Percentiles rank a stretch among this genome's conserved stretches.
Conservation (phyloP, 495 filamentous ascomycete genomes). For the Trichocladium antarcticum region DNA sequence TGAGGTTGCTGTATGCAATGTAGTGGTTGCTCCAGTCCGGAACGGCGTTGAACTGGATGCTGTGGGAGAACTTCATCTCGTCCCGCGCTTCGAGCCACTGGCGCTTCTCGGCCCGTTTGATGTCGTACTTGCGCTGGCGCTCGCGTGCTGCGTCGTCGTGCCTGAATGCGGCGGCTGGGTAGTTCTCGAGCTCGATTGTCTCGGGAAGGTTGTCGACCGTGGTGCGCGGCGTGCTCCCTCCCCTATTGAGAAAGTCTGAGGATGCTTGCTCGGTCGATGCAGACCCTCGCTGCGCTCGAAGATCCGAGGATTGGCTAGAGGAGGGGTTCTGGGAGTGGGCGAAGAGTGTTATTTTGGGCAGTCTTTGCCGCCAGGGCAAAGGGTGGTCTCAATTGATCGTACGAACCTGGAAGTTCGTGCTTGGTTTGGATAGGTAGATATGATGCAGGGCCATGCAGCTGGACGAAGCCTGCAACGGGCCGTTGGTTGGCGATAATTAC, state of each 20-base stretch:
- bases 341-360: conserved; percentile 30
- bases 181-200: conserved; percentile 32
- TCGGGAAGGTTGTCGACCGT: conserved; percentile 7
- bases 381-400: not conserved
- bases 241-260: conserved; percentile 24
- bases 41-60: conserved; percentile 98
- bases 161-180: conserved; percentile 9
- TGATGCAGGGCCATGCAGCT: not conserved
- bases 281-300: conserved; percentile 15
- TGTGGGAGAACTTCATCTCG: conserved; percentile 99
- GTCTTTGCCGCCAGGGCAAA: conserved; percentile 15
- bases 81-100: conserved; percentile 49
- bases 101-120: conserved; percentile 40
- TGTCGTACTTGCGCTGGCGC: conserved; percentile 17
- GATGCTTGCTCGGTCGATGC: conserved; percentile 14
- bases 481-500: not conserved
- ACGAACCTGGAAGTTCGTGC: not conserved
- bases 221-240: conserved; percentile 27
- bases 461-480: not conserved
- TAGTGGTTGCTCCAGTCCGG: conserved; percentile 98
- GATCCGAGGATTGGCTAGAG: conserved; percentile 25
- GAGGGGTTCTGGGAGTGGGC: conserved; percentile 26
- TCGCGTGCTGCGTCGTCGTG: conserved; percentile 2
- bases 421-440: too few relatives aligned
- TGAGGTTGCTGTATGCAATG: conserved; percentile 94